phyloP scores from a whole-genome alignment of 1,284 basidiomycete genomes.

The Fistulinella staudtii region DNA sequence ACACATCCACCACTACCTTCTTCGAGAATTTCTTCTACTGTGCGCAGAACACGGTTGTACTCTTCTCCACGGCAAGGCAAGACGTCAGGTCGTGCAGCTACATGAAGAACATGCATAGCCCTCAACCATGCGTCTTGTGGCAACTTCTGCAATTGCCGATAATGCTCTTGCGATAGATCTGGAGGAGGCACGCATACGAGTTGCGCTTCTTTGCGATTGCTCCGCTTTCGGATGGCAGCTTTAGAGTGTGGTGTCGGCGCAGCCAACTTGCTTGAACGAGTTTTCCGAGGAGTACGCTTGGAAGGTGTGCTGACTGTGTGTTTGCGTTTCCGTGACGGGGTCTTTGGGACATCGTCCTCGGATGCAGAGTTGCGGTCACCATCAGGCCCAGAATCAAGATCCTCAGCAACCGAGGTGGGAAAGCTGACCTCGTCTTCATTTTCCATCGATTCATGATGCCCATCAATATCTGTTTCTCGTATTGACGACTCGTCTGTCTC shows the following conservation, averaged over 20 bases:
- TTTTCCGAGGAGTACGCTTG: slow-evolving; percentile 31
- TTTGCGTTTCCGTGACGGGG: slow-evolving; percentile 40
- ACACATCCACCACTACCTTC: slow-evolving; percentile 94
- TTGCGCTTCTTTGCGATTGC: slow-evolving; percentile 31
- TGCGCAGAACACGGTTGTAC: slow-evolving; percentile 73
- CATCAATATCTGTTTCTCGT: slow-evolving; percentile 19
- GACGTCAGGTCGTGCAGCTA: slow-evolving; percentile 87
- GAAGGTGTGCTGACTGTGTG: slow-evolving; percentile 27
- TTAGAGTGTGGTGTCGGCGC: slow-evolving; percentile 70
- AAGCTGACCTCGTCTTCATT: slow-evolving; percentile 14
- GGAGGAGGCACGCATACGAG: slow-evolving; percentile 37
- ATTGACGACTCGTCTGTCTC: slow-evolving; percentile 20
- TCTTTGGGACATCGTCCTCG: slow-evolving; percentile 27
- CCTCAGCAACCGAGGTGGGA: slow-evolving; percentile 3
- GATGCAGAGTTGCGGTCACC: slow-evolving; percentile 1
- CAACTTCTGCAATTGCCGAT: slow-evolving; percentile 41
- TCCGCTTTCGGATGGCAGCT: slow-evolving; percentile 46
- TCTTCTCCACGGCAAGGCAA: slow-evolving; percentile 91
- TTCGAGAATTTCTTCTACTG: slow-evolving; percentile 84
- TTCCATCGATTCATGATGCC: slow-evolving; percentile 14
- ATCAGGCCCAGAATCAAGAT: slow-evolving; percentile 10
- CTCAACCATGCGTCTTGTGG: slow-evolving; percentile 77
- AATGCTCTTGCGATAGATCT: slow-evolving; percentile 34
- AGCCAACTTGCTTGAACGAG: slow-evolving; percentile 34
- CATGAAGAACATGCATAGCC: slow-evolving; percentile 87